Conservation (phyloP, 306 rosid species). For the Glycyrrhiza uralensis region DNA sequence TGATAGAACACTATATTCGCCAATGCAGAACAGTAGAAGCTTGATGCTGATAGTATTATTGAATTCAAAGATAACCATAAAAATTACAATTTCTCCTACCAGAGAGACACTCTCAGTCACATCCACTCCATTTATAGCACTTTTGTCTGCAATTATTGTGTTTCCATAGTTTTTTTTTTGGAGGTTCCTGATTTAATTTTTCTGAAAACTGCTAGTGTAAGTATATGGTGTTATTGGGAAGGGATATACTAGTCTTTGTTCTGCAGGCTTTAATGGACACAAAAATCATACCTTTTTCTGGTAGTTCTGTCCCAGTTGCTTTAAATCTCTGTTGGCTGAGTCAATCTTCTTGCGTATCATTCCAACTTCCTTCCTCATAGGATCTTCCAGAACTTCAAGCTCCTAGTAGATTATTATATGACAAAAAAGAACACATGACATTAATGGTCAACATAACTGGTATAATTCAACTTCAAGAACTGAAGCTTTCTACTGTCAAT, state of each 20-base stretch:
- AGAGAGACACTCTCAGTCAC: too few relatives aligned
- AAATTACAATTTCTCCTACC: neutral
- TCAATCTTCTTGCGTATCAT: conserved; percentile 72
- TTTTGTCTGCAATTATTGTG: neutral
- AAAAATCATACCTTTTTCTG: conserved; percentile 64
- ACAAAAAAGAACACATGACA: neutral
- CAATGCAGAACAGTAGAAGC: neutral
- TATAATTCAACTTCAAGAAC: conserved; percentile 5
- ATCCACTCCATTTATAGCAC: neutral
- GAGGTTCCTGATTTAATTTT: neutral
- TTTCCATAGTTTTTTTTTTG: neutral
- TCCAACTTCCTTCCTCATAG: conserved; percentile 82
- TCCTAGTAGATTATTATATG: conserved; percentile 47
- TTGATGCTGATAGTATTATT: neutral
- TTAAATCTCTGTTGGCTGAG: conserved; percentile 64
- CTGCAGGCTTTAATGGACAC: neutral
- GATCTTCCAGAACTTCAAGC: conserved; percentile 82
- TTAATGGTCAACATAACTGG: neutral
- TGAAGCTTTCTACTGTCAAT: neutral
- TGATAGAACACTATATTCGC: neutral
- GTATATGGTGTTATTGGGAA: neutral
- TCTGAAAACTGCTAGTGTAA: neutral
- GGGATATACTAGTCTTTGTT: neutral
- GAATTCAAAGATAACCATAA: neutral
- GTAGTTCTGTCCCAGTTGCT: conserved; percentile 68